Evolutionary conservation across 768 basidiomycete species (phyloP), one percentile per base, ranked within the genome.

Genomic region (Podaxis sp.): DNA sequence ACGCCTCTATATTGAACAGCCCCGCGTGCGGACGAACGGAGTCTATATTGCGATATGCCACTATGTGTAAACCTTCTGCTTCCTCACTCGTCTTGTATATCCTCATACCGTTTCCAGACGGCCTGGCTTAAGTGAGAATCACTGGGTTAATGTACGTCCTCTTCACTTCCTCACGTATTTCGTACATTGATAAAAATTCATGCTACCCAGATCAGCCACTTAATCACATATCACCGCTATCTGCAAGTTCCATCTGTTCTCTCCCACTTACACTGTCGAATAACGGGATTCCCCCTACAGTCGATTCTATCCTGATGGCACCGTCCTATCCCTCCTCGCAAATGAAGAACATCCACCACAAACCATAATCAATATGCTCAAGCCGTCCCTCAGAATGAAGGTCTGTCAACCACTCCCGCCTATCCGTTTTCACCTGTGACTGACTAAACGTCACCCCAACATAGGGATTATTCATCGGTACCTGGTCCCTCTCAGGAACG

Each of bases 21-120:
- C 94, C 13, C 84, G 95, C 52, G 73, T 96, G 53, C 86, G 95
- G 42, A 72, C 89, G 65, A 95, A 96, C 64, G 95, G 95, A 1
- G 87, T 94, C 9, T 96, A 96, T 72, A 95, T 97, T 57, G 88
- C 93, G 22, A 90, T 92, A 19, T 96, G 94, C 69, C 94, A 95
- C 73, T 96, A 93, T 67, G 78, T 89, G 91, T 92, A 72, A 64
- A 86, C 74, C 56, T 30, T n/a, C 42, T 51, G 33, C 19, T 52
- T 38, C 54, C 62, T 54, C 38, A 57, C 19, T 59, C 57, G 48
- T 36, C 17, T 26, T 28, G 56, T 57, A 52, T 40, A 54, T 40
- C 69, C 54, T 63, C 36, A 54, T 44, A 62, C 65, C 66, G 64
- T 44, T 17, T 64, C 56, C 62, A 92, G 87, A 49, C 90, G 92